These are phyloP conservation scores for Neurospora cerealis DNA, from an alignment of 495 filamentous ascomycete species.

Conservation along the genomic window DNA sequence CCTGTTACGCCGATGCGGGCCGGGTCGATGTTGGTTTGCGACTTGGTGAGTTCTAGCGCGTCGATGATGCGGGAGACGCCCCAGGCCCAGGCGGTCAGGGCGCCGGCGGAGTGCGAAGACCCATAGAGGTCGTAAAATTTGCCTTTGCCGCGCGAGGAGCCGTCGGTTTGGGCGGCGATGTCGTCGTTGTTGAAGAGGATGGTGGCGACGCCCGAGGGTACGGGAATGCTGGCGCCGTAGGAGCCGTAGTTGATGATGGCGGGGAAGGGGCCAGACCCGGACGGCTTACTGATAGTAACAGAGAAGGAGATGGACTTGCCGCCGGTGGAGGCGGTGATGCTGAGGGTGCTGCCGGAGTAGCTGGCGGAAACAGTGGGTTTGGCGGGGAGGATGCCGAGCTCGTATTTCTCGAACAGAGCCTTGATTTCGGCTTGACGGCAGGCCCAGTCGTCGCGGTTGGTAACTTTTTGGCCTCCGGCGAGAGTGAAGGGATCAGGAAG, in stretches of 20 bases:
- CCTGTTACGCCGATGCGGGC: slow-evolving; percentile 39
- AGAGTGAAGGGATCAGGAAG: slow-evolving; percentile 45
- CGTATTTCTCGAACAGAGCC: slow-evolving; percentile 39
- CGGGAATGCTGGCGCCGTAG: slow-evolving; percentile 30
- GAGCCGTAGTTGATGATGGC: slow-evolving; percentile 39
- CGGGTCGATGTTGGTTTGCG: slow-evolving; percentile 35
- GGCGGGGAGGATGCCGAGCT: slow-evolving; percentile 40
- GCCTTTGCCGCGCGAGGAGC: slow-evolving; percentile 30
- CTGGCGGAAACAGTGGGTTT: slow-evolving; percentile 31
- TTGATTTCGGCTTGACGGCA: slow-evolving; percentile 42
- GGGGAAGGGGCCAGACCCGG: slow-evolving; percentile 28
- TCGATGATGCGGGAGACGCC: slow-evolving; percentile 43
- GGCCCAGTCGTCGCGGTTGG: slow-evolving; percentile 33
- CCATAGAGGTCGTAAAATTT: slow-evolving; percentile 43
- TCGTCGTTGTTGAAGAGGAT: slow-evolving; percentile 42
- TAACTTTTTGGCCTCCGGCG: slow-evolving; percentile 34
- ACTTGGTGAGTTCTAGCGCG: slow-evolving; percentile 33
- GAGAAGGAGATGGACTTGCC: slow-evolving; percentile 39
- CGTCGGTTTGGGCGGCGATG: slow-evolving; percentile 31
- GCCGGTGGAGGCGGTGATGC: slow-evolving; percentile 30
- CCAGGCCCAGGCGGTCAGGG: slow-evolving; percentile 44
- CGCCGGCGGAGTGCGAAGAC: slow-evolving; percentile 35
- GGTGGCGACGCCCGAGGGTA: slow-evolving; percentile 35
- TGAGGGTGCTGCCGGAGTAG: slow-evolving; percentile 26
- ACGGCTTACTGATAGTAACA: slow-evolving; percentile 33